These are phyloP conservation scores for Arbutus unedo DNA, from an alignment of 148 eudicot species.

Conservation along the genomic window DNA sequence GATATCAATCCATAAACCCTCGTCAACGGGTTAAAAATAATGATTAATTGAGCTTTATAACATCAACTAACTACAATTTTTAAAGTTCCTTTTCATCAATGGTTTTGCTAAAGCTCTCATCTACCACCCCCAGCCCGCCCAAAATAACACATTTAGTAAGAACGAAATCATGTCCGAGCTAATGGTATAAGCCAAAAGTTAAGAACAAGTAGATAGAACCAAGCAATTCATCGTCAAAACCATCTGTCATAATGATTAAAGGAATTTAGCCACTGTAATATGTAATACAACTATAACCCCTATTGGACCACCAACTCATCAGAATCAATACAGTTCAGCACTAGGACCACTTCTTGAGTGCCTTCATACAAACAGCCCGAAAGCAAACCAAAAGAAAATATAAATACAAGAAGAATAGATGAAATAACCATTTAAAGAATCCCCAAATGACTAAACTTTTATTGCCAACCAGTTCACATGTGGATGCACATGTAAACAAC, in stretches of 20 bases:
- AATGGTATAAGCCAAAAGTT: not conserved
- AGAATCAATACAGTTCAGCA: slow-evolving; percentile 25
- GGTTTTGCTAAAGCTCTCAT: not conserved
- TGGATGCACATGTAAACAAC: not conserved
- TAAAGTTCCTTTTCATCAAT: not conserved
- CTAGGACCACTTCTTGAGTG: slow-evolving; percentile 37
- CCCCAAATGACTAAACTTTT: not conserved
- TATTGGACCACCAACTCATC: slow-evolving; percentile 31
- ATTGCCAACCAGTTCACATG: not conserved
- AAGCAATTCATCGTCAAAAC: slow-evolving; percentile 16
- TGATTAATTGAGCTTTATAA: not conserved
- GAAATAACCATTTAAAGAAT: not conserved
- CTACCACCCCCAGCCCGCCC: not conserved
- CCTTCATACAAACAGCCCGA: slow-evolving; percentile 11
- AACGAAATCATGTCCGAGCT: not conserved
- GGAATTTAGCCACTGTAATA: not conserved
- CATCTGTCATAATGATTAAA: not conserved
- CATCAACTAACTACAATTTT: not conserved
- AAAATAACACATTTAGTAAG: not conserved
- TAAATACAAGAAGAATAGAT: not conserved
- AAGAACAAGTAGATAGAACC: not conserved
- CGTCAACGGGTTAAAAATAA: not conserved
- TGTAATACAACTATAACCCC: slow-evolving; percentile 18
- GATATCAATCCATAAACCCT: not conserved
- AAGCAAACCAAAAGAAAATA: slow-evolving; percentile 2